phyloP scores from a whole-genome alignment of 2,329 filamentous ascomycete genomes.

The Dactylellina parvicollis region DNA sequence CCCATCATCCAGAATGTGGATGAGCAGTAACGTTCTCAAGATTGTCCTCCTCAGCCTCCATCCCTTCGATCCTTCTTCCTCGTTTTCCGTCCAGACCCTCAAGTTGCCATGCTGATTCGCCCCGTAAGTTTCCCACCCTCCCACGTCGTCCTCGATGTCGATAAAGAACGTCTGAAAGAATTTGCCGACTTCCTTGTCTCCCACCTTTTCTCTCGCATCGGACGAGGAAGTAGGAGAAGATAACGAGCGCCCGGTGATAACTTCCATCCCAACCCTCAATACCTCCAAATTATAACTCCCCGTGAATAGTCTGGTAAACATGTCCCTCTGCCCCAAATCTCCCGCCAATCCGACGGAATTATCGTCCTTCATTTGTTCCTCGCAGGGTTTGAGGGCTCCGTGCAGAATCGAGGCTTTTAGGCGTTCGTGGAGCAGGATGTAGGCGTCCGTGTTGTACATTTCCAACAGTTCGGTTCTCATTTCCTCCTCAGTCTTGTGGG shows the following conservation, averaged over 20 bases:
- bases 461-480: constrained; percentile 13
- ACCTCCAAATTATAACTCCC: constrained; percentile 67
- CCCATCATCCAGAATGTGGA: constrained; percentile 69
- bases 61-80: constrained; percentile 61
- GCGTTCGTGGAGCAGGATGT: constrained; percentile 32
- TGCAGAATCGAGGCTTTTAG: constrained; percentile 47
- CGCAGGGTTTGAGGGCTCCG: constrained; percentile 36
- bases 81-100: constrained; percentile 50
- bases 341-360: constrained; percentile 58
- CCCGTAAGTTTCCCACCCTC: constrained; percentile 22
- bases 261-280: constrained; percentile 68
- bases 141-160: constrained; percentile 37
- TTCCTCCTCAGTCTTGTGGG: not conserved
- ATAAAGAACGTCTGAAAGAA: constrained; percentile 55
- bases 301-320: constrained; percentile 69
- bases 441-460: constrained; percentile 27
- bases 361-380: constrained; percentile 28
- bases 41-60: constrained; percentile 59
- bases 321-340: constrained; percentile 69
- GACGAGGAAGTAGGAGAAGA: not conserved
- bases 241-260: constrained; percentile 69
- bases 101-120: constrained; percentile 27
- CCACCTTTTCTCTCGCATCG: not conserved
- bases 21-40: constrained; percentile 66
- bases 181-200: constrained; percentile 28